A percentile compares a stretch with the other conserved stretches of the same genome.
Conservation (phyloP, 2,329 filamentous ascomycete genomes). For the Aspergillus fischeri region DNA sequence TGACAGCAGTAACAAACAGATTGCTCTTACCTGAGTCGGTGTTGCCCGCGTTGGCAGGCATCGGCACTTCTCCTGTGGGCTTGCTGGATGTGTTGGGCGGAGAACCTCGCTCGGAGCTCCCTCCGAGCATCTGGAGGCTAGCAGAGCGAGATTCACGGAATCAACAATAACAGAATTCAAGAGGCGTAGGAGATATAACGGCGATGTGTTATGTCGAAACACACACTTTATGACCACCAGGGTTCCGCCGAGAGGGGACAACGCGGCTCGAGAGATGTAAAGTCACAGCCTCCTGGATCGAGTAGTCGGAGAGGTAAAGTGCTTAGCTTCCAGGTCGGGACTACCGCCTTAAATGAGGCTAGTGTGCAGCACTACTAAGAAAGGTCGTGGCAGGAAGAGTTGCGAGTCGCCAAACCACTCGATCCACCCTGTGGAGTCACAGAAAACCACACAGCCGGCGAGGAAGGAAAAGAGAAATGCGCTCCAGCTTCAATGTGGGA, state of each 20-base stretch:
- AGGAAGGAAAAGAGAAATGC: constrained; percentile 7
- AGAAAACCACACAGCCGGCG: constrained; percentile 4
- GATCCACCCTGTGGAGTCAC: constrained; percentile 8
- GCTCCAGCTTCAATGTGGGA: constrained; percentile 1
- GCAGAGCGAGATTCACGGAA: constrained; percentile 18
- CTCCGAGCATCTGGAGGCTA: constrained; percentile 31
- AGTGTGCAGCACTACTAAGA: constrained; percentile 21
- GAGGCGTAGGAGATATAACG: constrained; percentile 2
- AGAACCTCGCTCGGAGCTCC: constrained; percentile 29
- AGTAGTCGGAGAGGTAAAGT: constrained; percentile 11
- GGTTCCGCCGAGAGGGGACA: constrained; percentile 19
- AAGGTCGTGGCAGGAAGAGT: constrained; percentile 7
- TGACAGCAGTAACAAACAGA: background rate
- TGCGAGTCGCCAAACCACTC: background rate
- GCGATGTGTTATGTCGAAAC: constrained; percentile 7
- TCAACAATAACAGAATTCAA: constrained; percentile 6
- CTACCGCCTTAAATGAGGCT: constrained; percentile 24
- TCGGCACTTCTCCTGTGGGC: constrained; percentile 29
- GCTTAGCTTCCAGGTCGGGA: constrained; percentile 21
- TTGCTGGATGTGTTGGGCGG: constrained; percentile 26
- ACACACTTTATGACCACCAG: constrained; percentile 17
- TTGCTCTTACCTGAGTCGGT: constrained; percentile 26
- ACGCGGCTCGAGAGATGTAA: constrained; percentile 9
- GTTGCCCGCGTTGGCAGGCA: constrained; percentile 27
- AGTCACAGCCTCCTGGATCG: constrained; percentile 25